Percentiles rank a stretch among this genome's conserved stretches.
Evolutionary conservation across 257 asterid species (phyloP).

Genomic region (Nicotiana obtusifolia): DNA sequence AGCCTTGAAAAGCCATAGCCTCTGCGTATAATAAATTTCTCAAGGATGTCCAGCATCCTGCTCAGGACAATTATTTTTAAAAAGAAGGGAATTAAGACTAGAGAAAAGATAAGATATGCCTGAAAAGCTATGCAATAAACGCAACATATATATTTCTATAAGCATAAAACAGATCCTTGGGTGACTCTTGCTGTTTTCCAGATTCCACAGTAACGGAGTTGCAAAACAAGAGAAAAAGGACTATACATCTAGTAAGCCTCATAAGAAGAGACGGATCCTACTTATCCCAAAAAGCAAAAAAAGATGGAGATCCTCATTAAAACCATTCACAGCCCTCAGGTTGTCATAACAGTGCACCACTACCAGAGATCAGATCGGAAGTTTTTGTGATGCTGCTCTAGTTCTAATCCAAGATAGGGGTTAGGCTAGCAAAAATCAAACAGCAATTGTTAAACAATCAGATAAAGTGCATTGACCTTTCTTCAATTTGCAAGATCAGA

Average conservation of each 20-base stretch:
- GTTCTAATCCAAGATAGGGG: neutral
- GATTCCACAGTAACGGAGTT: neutral
- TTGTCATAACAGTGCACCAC: neutral
- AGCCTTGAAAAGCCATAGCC: slow-evolving; percentile 87
- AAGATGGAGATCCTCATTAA: neutral
- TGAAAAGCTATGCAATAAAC: neutral
- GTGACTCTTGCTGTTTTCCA: neutral
- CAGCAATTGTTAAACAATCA: neutral
- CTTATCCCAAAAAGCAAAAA: neutral
- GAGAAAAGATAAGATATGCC: neutral
- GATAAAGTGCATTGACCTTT: neutral
- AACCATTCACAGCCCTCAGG: neutral
- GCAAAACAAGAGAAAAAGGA: neutral
- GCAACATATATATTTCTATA: neutral
- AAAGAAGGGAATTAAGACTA: neutral
- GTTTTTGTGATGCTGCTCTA: neutral
- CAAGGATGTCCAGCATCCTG: slow-evolving; percentile 96
- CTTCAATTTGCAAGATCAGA: neutral
- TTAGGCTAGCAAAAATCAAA: neutral
- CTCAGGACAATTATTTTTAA: neutral
- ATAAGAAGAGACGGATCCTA: neutral
- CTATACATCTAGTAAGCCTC: neutral
- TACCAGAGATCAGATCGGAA: neutral
- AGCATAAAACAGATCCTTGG: neutral
- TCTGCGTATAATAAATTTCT: slow-evolving; percentile 83